Conservation (phyloP, 2,329 filamentous ascomycete species). For the Paracamarosporium sp. region DNA sequence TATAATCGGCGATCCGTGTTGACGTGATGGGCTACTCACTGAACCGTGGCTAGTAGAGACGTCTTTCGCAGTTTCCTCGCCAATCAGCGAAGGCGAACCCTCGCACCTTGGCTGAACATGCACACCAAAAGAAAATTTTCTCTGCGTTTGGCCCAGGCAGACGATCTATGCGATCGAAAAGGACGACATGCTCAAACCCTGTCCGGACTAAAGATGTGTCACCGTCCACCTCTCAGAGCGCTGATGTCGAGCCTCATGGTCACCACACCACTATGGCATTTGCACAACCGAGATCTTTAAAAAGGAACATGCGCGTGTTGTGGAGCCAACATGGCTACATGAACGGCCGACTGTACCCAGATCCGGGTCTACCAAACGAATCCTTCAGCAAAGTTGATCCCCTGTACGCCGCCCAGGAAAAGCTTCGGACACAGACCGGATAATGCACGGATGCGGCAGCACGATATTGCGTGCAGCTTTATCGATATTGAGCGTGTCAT, state of each 20-base stretch:
- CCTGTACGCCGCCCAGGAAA: neutral
- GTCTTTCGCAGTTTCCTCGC: no score
- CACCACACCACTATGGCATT: no score
- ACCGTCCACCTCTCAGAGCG: neutral
- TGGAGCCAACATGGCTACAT: neutral
- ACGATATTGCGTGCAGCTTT: constrained; percentile 2
- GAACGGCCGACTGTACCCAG: neutral
- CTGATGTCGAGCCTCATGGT: no score
- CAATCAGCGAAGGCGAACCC: no score
- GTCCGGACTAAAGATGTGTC: neutral
- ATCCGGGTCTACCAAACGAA: neutral
- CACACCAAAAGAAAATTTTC: no score
- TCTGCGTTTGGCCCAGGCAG: no score
- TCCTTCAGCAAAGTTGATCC: neutral
- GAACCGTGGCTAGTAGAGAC: no score
- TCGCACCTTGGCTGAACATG: no score
- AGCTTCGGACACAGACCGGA: neutral
- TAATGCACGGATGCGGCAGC: neutral
- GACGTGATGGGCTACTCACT: no score
- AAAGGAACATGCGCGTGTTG: neutral
- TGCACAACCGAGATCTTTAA: neutral
- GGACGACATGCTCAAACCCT: no score
- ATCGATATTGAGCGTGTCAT: neutral
- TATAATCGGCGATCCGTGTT: no score
- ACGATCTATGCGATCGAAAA: no score